Evolutionary conservation across 257 asterid species (phyloP).

Genomic region (Jasminum sambac): DNA sequence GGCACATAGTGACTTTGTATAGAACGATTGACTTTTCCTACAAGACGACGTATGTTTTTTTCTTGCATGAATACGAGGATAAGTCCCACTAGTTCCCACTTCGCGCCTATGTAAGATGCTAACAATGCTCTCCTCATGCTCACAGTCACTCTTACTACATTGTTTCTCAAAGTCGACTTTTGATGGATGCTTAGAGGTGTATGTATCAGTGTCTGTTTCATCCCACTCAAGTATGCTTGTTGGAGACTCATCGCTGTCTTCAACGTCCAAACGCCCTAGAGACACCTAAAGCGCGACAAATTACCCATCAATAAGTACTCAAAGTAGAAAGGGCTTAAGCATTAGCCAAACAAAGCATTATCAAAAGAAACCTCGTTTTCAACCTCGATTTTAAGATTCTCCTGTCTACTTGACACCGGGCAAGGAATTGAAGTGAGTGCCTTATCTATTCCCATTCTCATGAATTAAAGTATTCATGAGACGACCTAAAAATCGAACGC

Average conservation of each 20-base stretch:
- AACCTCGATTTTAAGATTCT: constrained; percentile 33
- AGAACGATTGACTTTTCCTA: constrained; percentile 49
- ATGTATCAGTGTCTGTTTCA: constrained; percentile 14
- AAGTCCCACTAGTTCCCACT: constrained; percentile 37
- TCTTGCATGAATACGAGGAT: constrained; percentile 18
- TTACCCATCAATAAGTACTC: constrained; percentile 1
- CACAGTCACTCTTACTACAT: constrained; percentile 29
- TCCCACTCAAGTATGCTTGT: constrained; percentile 38
- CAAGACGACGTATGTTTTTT: constrained; percentile 30
- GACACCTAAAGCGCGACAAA: constrained; percentile 25
- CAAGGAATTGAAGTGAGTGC: constrained; percentile 12
- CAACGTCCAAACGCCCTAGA: constrained; percentile 28
- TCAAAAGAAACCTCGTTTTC: neutral
- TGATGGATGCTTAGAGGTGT: constrained; percentile 29
- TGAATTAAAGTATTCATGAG: neutral
- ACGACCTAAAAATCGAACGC: constrained; percentile 32
- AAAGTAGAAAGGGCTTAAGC: neutral
- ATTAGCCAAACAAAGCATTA: neutral
- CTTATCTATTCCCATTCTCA: constrained; percentile 5
- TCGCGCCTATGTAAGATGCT: constrained; percentile 55
- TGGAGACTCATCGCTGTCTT: constrained; percentile 38
- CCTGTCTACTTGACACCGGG: neutral
- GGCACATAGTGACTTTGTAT: constrained; percentile 65
- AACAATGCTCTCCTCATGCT: constrained; percentile 52
- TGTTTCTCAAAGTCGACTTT: constrained; percentile 35